A percentile compares a stretch with the other conserved stretches of the same genome.
These are phyloP conservation scores for Eucalyptus albens DNA, from an alignment of 345 rosid genomes.

Conservation along the genomic window DNA sequence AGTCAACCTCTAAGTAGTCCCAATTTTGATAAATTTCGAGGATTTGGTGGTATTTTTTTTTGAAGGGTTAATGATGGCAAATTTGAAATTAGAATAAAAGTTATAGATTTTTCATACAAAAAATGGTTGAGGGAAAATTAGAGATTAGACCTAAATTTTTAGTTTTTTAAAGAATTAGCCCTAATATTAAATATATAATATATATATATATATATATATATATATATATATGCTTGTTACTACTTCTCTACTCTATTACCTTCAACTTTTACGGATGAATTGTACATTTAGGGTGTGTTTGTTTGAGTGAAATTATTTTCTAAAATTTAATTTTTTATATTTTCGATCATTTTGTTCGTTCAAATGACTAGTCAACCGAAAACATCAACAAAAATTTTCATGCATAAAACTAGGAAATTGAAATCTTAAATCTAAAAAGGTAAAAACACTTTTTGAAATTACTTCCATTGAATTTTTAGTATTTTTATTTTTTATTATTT, in stretches of 20 bases:
- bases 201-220: too few relatives aligned
- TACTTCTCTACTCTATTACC: neutral
- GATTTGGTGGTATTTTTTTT: neutral
- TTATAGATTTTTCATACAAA: neutral
- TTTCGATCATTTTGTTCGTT: fast-evolving
- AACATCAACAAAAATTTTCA: too few relatives aligned
- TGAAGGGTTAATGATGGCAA: fast-evolving
- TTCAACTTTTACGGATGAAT: neutral
- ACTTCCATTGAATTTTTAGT: too few relatives aligned
- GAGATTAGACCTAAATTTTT: neutral
- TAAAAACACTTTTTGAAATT: too few relatives aligned
- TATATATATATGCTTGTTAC: neutral
- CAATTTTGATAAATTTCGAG: neutral
- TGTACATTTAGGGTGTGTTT: neutral
- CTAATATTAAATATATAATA: neutral
- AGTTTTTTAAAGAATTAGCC: neutral
- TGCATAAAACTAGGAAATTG: too few relatives aligned
- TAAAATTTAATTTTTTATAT: too few relatives aligned
- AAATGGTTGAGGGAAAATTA: fast-evolving
- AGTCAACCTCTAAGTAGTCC: neutral
- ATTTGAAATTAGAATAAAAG: neutral
- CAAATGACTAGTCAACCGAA: too few relatives aligned
- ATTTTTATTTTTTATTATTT: too few relatives aligned
- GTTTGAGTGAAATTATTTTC: too few relatives aligned
- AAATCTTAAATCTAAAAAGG: too few relatives aligned